phyloP scores from a whole-genome alignment of 176 grass and related monocot genomes.

The Miscanthus lutarioriparius region DNA sequence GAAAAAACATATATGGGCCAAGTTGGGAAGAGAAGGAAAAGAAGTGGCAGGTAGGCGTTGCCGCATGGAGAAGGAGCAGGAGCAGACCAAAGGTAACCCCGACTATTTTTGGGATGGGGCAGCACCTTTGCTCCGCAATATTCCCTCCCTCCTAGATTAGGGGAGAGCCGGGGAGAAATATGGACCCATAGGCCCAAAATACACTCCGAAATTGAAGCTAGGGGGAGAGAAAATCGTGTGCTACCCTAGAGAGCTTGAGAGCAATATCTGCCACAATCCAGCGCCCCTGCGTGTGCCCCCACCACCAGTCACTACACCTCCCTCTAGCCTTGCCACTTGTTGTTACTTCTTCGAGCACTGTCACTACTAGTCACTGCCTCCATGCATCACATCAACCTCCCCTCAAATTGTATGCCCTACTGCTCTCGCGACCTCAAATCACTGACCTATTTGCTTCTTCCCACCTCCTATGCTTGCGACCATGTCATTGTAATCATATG shows the following conservation, averaged over 20 bases:
- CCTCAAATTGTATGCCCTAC: neutral
- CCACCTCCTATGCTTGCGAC: no score
- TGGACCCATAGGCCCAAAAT: neutral
- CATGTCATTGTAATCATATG: no score
- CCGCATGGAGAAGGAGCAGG: slow-evolving; percentile 6
- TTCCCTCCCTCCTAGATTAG: slow-evolving; percentile 3
- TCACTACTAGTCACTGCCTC: neutral
- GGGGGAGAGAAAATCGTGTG: neutral
- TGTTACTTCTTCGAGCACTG: neutral
- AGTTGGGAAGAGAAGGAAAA: neutral
- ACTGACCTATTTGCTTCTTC: no score
- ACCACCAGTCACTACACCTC: neutral
- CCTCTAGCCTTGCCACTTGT: neutral
- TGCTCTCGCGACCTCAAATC: no score
- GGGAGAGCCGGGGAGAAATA: neutral
- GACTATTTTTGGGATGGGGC: slow-evolving; percentile 29
- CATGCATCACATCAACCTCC: neutral
- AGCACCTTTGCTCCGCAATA: neutral
- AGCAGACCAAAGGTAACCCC: neutral
- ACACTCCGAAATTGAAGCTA: neutral
- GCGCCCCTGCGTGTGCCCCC: neutral
- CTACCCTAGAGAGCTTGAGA: neutral
- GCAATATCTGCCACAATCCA: neutral
- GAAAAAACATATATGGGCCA: neutral
- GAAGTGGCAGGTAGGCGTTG: slow-evolving; percentile 13